Conservation (phyloP, 106 monocot genomes). For the Hemerocallis citrina region DNA sequence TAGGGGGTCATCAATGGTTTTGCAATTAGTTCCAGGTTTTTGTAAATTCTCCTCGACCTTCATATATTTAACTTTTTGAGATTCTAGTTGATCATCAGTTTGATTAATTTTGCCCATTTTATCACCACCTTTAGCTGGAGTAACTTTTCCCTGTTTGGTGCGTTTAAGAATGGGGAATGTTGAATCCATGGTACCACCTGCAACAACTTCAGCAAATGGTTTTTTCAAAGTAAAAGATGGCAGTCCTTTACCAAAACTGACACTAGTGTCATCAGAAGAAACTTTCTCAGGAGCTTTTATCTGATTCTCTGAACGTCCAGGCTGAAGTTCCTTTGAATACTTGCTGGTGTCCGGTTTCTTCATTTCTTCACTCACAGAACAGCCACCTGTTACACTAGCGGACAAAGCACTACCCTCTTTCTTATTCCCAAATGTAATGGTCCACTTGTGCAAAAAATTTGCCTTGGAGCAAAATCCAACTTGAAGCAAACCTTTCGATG, state of each 20-base stretch:
- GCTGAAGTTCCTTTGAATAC: conserved; percentile 11
- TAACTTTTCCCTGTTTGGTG: conserved; percentile 29
- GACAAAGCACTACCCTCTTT: conserved; percentile 11
- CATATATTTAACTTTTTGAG: conserved; percentile 18
- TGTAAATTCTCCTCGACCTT: conserved; percentile 15
- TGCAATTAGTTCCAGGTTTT: conserved; percentile 5
- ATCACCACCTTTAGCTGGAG: conserved; percentile 17
- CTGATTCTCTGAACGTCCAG: conserved; percentile 12
- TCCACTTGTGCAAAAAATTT: conserved; percentile 70
- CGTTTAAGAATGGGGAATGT: conserved; percentile 37
- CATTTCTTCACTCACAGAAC: conserved; percentile 17
- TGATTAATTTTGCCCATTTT: conserved; percentile 10
- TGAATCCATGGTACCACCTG: conserved; percentile 46
- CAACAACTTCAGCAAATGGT: conserved; percentile 91
- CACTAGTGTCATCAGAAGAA: conserved; percentile 27
- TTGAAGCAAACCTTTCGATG: conserved; percentile 84
- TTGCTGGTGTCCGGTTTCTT: conserved; percentile 21
- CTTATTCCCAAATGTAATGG: conserved; percentile 29
- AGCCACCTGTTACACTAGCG: neutral
- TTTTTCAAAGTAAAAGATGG: conserved; percentile 75
- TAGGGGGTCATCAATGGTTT: conserved; percentile 27
- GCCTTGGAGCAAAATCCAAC: conserved; percentile 59
- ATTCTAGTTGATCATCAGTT: conserved; percentile 18
- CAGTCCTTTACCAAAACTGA: conserved; percentile 68
- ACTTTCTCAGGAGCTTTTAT: conserved; percentile 12